Evolutionary conservation across 208 protist genomes (phyloP).

Genomic region (Acanthamoeba lenticulata): DNA sequence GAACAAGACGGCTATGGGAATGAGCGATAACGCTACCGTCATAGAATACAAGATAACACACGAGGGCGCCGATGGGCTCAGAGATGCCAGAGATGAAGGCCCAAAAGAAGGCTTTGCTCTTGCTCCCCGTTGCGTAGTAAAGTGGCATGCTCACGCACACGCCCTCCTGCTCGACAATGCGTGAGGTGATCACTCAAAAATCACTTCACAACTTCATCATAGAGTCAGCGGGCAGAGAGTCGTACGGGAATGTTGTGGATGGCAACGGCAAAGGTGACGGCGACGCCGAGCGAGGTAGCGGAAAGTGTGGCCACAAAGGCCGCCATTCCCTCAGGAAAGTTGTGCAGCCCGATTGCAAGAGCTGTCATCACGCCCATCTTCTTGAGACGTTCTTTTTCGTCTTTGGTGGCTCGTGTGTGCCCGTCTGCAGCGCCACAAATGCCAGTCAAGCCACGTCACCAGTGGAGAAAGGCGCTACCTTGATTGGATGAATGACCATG

Average conservation of each 20-base stretch:
- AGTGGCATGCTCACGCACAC: conserved; percentile 77
- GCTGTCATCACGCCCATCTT: conserved; percentile 78
- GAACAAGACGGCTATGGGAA: background rate
- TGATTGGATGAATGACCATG: too few species aligned
- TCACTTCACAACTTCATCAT: too few species aligned
- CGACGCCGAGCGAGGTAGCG: background rate
- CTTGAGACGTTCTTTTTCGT: background rate
- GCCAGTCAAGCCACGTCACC: background rate
- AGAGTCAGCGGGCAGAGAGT: background rate
- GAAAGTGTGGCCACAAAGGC: conserved; percentile 77
- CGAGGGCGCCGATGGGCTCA: conserved; percentile 74
- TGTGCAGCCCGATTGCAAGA: conserved; percentile 78
- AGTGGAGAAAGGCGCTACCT: too few species aligned
- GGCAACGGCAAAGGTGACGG: background rate
- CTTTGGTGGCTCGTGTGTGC: background rate
- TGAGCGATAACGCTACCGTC: background rate
- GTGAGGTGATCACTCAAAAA: background rate
- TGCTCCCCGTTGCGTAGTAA: conserved; percentile 69
- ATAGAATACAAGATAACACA: conserved; percentile 65
- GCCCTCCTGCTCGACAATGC: conserved; percentile 70
- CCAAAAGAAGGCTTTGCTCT: conserved; percentile 58
- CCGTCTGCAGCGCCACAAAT: background rate
- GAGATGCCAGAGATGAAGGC: conserved; percentile 72
- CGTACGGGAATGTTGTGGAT: background rate
- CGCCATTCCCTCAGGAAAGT: conserved; percentile 81